Evolutionary conservation across 164 flowering plant species (phyloP).

Genomic region (Platanus orientalis): DNA sequence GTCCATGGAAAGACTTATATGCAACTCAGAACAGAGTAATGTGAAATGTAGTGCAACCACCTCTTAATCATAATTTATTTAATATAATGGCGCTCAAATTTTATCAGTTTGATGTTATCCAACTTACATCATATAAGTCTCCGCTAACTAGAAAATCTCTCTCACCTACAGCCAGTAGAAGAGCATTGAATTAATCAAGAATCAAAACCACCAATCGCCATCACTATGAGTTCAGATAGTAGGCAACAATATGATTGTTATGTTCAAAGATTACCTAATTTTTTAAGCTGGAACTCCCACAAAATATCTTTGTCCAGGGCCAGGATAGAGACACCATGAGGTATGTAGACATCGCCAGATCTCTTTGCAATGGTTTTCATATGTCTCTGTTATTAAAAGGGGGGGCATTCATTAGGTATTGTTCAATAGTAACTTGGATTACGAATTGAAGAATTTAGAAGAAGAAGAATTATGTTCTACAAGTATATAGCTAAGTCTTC

Average conservation of each 20-base stretch:
- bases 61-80: not conserved
- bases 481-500: no score
- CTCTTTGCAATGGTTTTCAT: slow-evolving; percentile 87
- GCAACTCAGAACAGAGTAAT: not conserved
- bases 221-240: no score
- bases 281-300: slow-evolving; percentile 95
- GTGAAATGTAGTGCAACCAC: not conserved
- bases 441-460: not conserved
- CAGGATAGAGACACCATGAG: slow-evolving; percentile 98
- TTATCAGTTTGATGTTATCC: slow-evolving; percentile 1
- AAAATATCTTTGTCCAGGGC: slow-evolving; percentile 93
- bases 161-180: slow-evolving; percentile 57
- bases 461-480: no score
- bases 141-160: slow-evolving; percentile 96
- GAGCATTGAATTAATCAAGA: not conserved
- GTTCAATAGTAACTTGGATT: not conserved
- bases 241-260: not conserved
- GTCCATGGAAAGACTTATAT: slow-evolving; percentile 2
- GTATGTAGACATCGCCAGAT: slow-evolving; percentile 98
- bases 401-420: not conserved
- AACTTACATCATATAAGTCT: slow-evolving; percentile 95
- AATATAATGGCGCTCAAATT: not conserved
- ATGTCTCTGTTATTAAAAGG: slow-evolving; percentile 65
- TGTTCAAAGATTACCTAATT: slow-evolving; percentile 48
- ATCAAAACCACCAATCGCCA: not conserved